Evolutionary conservation across 129 eudicot species (phyloP), one percentile per base, ranked within the genome.

Genomic region (Flaveria trinervia): DNA sequence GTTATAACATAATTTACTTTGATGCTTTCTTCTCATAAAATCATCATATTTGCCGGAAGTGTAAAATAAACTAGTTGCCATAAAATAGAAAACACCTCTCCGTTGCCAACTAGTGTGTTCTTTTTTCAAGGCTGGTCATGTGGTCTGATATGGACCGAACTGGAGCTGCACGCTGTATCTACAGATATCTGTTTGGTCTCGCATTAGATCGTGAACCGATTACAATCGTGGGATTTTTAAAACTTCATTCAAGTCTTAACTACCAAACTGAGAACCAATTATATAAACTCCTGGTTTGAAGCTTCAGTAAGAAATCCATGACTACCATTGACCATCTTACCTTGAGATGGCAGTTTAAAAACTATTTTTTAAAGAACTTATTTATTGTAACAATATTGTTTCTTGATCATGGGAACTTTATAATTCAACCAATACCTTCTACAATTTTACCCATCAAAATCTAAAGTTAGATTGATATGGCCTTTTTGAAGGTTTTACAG

Each of bases 401-500:
- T 52, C 22, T 52, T 52, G 59, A 52, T 52, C 15, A 49, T 49
- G 15, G 15, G 9, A 49, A 14, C 54, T 49, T 5, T 2, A 12
- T 49, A 36, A 36, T 36, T 4, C 0, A 36, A 36, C 41, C 41
- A 4, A 49, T 49, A 49, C 17, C 54, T 49, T 13, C 54, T 49
- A 17, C 17, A 16, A 12, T 52, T 23, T n/a, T 52, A 5, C 59
- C 22, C 59, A n/a, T 5, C 22, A n/a, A 1, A 52, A 52, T 1
- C 60, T 65, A 52, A 76, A n/a, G 26, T 26, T 75, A 48, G 14
- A 39, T 68, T 23, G 1, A 3, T 43, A 9, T 61, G 73, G 13
- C 55, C 8, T 49, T 26, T 64, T 80, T 43, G 30, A 73, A 94
- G 98, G 93, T 83, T 81, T 79, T 94, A 80, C 86, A 86, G 77